Evolutionary conservation across 2,329 filamentous ascomycete genomes (phyloP).

Genomic region (Cladosporium colombiae): DNA sequence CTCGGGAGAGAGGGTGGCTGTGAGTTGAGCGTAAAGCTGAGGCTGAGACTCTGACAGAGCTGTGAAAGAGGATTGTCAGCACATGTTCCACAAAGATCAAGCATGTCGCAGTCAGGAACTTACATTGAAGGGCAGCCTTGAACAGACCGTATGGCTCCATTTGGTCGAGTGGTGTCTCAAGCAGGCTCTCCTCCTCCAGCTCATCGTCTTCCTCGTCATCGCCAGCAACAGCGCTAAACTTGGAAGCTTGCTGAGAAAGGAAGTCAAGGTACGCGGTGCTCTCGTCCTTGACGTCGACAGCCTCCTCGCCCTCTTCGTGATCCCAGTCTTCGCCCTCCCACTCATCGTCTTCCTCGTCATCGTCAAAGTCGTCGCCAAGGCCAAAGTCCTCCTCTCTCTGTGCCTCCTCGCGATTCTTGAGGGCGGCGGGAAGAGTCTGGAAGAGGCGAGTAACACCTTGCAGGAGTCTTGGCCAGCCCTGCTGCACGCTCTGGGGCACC

Average conservation of each 20-base stretch:
- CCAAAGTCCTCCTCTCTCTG: constrained; percentile 80
- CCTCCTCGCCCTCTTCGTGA: constrained; percentile 64
- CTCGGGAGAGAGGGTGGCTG: constrained; percentile 73
- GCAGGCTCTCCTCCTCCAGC: constrained; percentile 85
- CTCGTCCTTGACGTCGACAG: constrained; percentile 76
- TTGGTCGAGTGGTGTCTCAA: constrained; percentile 93
- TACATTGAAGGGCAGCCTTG: constrained; percentile 78
- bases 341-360: constrained; percentile 73
- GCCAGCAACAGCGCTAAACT: constrained; percentile 53
- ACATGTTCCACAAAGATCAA: not conserved
- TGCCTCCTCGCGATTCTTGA: constrained; percentile 91
- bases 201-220: constrained; percentile 77
- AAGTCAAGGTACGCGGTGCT: constrained; percentile 95
- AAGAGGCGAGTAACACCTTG: constrained; percentile 88
- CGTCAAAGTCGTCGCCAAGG: constrained; percentile 71
- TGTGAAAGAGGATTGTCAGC: constrained; percentile 45
- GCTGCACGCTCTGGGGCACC: constrained; percentile 87
- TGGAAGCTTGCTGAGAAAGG: constrained; percentile 72
- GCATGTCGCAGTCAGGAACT: constrained; percentile 41
- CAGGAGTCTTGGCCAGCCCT: constrained; percentile 90
- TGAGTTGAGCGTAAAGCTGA: constrained; percentile 79
- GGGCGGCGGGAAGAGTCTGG: constrained; percentile 81
- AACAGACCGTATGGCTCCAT: constrained; percentile 93
- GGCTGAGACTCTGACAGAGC: constrained; percentile 89
- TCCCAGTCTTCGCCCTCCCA: constrained; percentile 77